These are phyloP conservation scores for Boletus pseudo-olivaceus DNA, from an alignment of 768 basidiomycete species.

Conservation along the genomic window DNA sequence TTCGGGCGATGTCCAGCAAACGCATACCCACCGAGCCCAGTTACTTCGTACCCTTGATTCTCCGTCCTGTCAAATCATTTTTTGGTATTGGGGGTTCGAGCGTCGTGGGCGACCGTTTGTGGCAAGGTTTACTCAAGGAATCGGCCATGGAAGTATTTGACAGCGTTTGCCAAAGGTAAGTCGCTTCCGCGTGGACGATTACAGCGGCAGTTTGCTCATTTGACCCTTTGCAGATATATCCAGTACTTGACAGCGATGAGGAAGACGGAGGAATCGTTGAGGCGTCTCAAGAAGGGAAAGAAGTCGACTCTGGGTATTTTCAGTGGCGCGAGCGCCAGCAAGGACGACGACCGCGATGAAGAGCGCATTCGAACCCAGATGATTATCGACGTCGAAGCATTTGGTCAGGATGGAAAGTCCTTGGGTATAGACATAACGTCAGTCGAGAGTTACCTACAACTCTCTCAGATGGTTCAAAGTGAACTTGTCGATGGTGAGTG, in stretches of 20 bases:
- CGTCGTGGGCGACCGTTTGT: constrained; percentile 60
- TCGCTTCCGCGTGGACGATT: background rate
- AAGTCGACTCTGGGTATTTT: constrained; percentile 80
- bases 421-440: constrained; percentile 62
- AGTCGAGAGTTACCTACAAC: constrained; percentile 48
- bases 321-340: constrained; percentile 43
- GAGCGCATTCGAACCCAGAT: constrained; percentile 82
- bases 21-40: constrained; percentile 74
- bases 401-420: constrained; percentile 70
- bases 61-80: constrained; percentile 75
- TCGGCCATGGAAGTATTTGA: constrained; percentile 68
- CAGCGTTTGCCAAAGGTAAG: constrained; percentile 61
- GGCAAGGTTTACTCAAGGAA: constrained; percentile 46
- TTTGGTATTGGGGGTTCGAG: constrained; percentile 58
- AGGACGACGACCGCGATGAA: constrained; percentile 75
- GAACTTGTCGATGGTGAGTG: constrained; percentile 34
- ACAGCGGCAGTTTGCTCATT: background rate
- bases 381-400: constrained; percentile 81
- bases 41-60: constrained; percentile 77
- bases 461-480: constrained; percentile 60
- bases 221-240: constrained; percentile 55
- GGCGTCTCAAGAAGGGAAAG: constrained; percentile 84
- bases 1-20: constrained; percentile 79
- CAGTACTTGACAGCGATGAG: constrained; percentile 78
- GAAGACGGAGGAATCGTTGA: constrained; percentile 88